Conservation (phyloP, 2,329 filamentous ascomycete genomes). For the Penicillium rolfsii region DNA sequence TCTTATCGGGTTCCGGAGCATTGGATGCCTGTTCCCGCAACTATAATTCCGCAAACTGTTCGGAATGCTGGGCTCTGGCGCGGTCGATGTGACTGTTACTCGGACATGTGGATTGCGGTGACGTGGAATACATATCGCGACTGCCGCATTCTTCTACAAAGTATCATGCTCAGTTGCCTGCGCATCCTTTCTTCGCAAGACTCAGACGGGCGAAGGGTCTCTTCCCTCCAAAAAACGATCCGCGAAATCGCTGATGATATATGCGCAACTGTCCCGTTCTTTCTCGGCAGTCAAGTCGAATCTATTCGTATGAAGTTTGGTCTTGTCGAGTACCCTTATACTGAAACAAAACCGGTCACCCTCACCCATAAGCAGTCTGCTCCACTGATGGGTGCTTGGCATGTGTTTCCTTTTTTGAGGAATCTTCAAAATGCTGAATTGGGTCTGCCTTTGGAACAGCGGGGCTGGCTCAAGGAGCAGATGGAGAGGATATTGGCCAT, state of each 20-base stretch:
- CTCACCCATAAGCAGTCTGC: conserved; percentile 28
- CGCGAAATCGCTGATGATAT: conserved; percentile 31
- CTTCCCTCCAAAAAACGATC: conserved; percentile 15
- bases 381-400: conserved; percentile 35
- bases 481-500: conserved; percentile 31
- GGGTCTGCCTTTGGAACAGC: conserved; percentile 24
- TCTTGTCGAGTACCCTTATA: conserved; percentile 30
- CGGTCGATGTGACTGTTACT: conserved; percentile 37
- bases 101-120: conserved; percentile 34
- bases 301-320: conserved; percentile 27
- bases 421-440: conserved; percentile 27
- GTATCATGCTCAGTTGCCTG: conserved; percentile 35
- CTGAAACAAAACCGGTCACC: conserved; percentile 25
- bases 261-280: conserved; percentile 34
- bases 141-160: conserved; percentile 32
- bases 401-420: conserved; percentile 24
- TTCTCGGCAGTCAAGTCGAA: conserved; percentile 31
- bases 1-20: conserved; percentile 27
- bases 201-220: conserved; percentile 8
- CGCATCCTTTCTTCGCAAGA: conserved; percentile 17
- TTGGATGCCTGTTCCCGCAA: conserved; percentile 31
- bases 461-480: conserved; percentile 30
- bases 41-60: conserved; percentile 32
- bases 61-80: conserved; percentile 31
- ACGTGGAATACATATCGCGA: conserved; percentile 39